These are phyloP conservation scores for Tulasnella sp. DNA, from an alignment of 768 basidiomycete genomes.

Conservation along the genomic window DNA sequence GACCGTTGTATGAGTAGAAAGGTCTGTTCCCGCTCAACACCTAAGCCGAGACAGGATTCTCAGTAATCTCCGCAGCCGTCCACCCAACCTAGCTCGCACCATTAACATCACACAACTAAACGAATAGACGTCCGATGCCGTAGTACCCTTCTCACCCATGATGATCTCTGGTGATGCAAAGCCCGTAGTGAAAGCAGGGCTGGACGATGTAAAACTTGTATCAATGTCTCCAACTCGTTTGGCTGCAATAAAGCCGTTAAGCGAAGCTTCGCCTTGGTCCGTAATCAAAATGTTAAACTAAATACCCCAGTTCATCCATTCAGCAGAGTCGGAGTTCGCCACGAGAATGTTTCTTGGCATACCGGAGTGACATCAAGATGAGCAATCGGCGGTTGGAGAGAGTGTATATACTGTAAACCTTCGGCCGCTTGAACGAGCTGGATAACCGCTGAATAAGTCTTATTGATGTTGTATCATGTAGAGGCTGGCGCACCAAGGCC, in stretches of 20 bases:
- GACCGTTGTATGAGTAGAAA: too few relatives aligned
- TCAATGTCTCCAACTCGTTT: not conserved
- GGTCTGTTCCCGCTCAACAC: too few relatives aligned
- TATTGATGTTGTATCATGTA: too few relatives aligned
- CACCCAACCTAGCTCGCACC: not conserved
- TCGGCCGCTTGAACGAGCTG: constrained; percentile 1
- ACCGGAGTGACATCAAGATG: constrained; percentile 3
- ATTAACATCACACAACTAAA: not conserved
- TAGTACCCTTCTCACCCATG: not conserved
- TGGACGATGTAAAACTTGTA: constrained; percentile 1
- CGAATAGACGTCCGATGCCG: not conserved
- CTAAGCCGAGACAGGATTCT: too few relatives aligned
- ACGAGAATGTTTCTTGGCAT: not conserved
- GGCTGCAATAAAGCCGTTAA: constrained; percentile 1
- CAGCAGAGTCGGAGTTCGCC: not conserved
- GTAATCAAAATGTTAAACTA: too few relatives aligned
- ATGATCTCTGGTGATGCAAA: constrained; percentile 5
- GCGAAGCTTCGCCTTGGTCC: not conserved
- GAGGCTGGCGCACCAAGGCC: not conserved
- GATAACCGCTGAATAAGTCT: not conserved
- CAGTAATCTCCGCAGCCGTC: too few relatives aligned
- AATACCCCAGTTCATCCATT: not conserved
- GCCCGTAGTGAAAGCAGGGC: not conserved
- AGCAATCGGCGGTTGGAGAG: not conserved
- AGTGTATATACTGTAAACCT: not conserved